phyloP scores from a whole-genome alignment of 2,329 filamentous ascomycete genomes.

The Neonectria neomacrospora region DNA sequence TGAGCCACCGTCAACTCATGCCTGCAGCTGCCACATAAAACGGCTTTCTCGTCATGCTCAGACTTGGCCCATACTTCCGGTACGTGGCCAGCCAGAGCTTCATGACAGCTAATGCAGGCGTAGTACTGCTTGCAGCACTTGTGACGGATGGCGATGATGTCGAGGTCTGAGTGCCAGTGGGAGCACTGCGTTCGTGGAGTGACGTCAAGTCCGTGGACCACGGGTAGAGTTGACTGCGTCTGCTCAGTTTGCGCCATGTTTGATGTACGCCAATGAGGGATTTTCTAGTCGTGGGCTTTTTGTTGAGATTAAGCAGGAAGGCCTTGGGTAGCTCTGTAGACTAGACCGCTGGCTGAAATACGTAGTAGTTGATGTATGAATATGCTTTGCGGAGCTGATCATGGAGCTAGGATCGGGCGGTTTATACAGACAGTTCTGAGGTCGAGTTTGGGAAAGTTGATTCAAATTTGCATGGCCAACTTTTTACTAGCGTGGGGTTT shows the following conservation, averaged over 20 bases:
- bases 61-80: slow-evolving; percentile 22
- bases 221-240: background rate
- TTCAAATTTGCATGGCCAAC: no score
- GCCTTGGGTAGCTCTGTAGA: background rate
- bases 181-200: slow-evolving; percentile 21
- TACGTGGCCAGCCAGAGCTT: slow-evolving; percentile 20
- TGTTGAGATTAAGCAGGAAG: background rate
- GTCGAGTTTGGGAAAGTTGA: no score
- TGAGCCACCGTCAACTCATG: slow-evolving; percentile 20
- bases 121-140: slow-evolving; percentile 31
- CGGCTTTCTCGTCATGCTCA: slow-evolving; percentile 21
- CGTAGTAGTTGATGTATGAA: background rate
- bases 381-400: background rate
- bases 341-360: background rate
- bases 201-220: slow-evolving; percentile 23
- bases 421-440: no score
- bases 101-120: slow-evolving; percentile 33
- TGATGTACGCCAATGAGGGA: background rate
- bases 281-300: background rate
- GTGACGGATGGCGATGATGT: slow-evolving; percentile 32
- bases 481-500: background rate
- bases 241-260: background rate
- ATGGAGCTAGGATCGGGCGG: no score
- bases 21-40: slow-evolving; percentile 26
- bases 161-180: slow-evolving; percentile 30